These are phyloP conservation scores for Dichotomopilus funicola DNA, from an alignment of 2,329 filamentous ascomycete genomes.

Conservation along the genomic window DNA sequence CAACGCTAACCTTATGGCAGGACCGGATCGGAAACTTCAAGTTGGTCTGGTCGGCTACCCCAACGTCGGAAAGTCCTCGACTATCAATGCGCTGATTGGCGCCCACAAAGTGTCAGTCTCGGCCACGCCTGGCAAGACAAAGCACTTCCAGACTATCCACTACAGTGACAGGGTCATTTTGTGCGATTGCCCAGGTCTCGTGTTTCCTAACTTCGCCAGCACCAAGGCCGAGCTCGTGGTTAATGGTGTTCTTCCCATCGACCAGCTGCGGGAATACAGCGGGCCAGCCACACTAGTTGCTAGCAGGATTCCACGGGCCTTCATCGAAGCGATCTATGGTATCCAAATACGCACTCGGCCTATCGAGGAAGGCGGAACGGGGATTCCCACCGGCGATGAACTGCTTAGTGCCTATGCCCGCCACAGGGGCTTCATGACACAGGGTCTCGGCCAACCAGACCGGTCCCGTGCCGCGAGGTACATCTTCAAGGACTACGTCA, in stretches of 20 bases:
- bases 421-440: conserved; percentile 84
- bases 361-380: conserved; percentile 86
- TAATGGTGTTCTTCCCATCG: conserved; percentile 90
- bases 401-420: conserved; percentile 78
- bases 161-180: conserved; percentile 83
- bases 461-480: conserved; percentile 86
- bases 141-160: conserved; percentile 98
- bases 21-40: conserved; percentile 60
- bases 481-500: conserved; percentile 95
- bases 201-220: conserved; percentile 95
- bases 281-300: conserved; percentile 81
- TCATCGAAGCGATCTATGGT: conserved; percentile 89
- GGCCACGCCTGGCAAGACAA: conserved; percentile 94
- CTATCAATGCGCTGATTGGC: conserved; percentile 97
- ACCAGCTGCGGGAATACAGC: conserved; percentile 88
- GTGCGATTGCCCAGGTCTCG: conserved; percentile 96
- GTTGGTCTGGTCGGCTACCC: conserved; percentile 96
- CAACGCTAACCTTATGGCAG: conserved; percentile 25
- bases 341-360: conserved; percentile 79
- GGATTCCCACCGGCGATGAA: conserved; percentile 76
- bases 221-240: conserved; percentile 96
- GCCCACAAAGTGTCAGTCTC: conserved; percentile 98
- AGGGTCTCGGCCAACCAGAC: conserved; percentile 84
- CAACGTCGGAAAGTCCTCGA: conserved; percentile 98
- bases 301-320: conserved; percentile 75